A percentile compares a stretch with the other conserved stretches of the same genome.
Evolutionary conservation across 2,329 filamentous ascomycete species (phyloP).

Genomic region (Pseudogymnoascus sp.): DNA sequence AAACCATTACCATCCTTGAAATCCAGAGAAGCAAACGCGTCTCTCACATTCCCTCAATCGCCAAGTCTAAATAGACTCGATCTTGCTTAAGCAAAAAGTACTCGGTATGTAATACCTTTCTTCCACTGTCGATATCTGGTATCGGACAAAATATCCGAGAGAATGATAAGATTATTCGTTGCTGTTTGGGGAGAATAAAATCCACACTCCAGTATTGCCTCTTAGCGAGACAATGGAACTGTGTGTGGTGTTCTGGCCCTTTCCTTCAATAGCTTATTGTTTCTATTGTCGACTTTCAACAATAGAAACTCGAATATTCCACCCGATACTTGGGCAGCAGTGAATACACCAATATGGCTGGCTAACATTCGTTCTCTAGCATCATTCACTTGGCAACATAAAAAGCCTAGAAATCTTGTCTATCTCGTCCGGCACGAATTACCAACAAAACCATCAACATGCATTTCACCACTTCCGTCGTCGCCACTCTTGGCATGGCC

Average conservation of each 20-base stretch:
- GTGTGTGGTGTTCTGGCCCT: neutral
- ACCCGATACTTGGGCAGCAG: neutral
- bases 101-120: neutral
- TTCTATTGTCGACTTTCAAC: neutral
- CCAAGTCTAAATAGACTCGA: neutral
- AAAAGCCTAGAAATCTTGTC: conserved; percentile 11
- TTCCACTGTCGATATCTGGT: neutral
- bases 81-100: conserved; percentile 6
- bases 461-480: conserved; percentile 42
- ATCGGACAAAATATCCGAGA: neutral
- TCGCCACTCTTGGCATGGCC: conserved; percentile 48
- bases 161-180: neutral
- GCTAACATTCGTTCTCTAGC: neutral
- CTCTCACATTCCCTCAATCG: conserved; percentile 7
- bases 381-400: conserved; percentile 7
- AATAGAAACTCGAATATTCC: conserved; percentile 3
- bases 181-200: neutral
- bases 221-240: conserved; percentile 1
- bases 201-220: neutral
- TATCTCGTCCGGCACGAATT: conserved; percentile 10
- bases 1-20: conserved; percentile 2
- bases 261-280: conserved; percentile 1
- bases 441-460: conserved; percentile 27
- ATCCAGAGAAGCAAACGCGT: neutral
- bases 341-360: neutral